Base-by-base conservation (phyloP, 2,329 filamentous ascomycete species). In the Penicillium sp. region DNA sequence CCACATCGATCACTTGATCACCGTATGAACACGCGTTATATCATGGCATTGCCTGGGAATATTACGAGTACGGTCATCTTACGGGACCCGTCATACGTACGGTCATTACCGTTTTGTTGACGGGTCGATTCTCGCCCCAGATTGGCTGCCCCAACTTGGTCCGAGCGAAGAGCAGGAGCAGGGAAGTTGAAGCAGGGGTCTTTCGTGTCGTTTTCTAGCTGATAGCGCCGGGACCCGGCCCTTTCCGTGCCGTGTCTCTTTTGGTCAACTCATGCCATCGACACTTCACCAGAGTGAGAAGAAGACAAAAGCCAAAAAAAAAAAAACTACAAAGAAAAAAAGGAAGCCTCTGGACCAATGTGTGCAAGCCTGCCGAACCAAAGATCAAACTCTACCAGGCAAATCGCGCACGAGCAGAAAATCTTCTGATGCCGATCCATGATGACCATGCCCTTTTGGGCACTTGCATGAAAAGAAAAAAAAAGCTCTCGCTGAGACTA, bases 1-100 rank as follows among this genome's bases (percentile, higher is more conserved):
- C 67, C 64, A 67, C 77, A 76, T 70, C 72, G 72, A 75, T 85
- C 82, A 85, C 81, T 84, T 85, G 82, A 85, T 79, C 69, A 16
- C n/a, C 33, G n/a, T 36, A n/a, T n/a, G 18, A 18, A 36, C 33
- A n/a, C 33, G 33, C 33, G 33, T 21, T 39, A 23, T 39, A 10
- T 10, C 36, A 23, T 21, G 36, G 10, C 18, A 18, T 10, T 21
- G 18, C 36, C 10, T 9, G 18, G 16, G 18, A 39, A 21, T 18
- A 21, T 39, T 23, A 39, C 36, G 16, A 2, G 18, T 67, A 69
- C 57, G 45, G 62, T 65, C 60, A 67, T 62, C 24, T 57, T 69
- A 71, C 68, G 13, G 48, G 48, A 45, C 44, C 33, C 31, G 33
- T 34, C 18, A 42, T 26, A 53, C 39, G 65, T 70, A 70, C 57